Conservation (phyloP, 2,329 filamentous ascomycete species). For the Alternaria sp. region DNA sequence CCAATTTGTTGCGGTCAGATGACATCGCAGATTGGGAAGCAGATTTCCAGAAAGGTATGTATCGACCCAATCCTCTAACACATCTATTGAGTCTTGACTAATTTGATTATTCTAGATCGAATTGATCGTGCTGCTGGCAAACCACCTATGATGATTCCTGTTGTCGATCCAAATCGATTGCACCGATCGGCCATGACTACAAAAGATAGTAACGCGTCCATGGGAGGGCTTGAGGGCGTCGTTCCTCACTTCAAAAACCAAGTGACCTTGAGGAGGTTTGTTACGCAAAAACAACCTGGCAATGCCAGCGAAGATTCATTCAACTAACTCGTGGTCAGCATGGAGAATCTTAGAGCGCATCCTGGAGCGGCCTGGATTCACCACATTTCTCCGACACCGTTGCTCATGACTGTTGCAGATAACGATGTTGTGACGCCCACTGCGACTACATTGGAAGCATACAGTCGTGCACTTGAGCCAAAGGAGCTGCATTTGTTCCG, state of each 20-base stretch:
- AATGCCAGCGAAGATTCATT: neutral
- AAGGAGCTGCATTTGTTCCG: constrained; percentile 1
- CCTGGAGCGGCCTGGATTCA: neutral
- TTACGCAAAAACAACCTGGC: neutral
- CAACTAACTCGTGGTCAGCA: neutral
- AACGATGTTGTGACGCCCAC: neutral
- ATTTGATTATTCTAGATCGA: neutral
- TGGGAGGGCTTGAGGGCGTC: neutral
- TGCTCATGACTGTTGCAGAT: neutral
- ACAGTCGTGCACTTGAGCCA: constrained; percentile 1
- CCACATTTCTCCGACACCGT: constrained; percentile 3
- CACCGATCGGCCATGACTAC: neutral
- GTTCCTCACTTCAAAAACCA: neutral
- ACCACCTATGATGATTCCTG: neutral
- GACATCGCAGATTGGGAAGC: neutral
- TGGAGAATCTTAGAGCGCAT: neutral
- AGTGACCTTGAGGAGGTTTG: neutral
- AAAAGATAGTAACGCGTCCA: neutral
- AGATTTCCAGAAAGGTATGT: neutral
- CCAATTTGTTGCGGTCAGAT: neutral
- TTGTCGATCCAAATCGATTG: neutral
- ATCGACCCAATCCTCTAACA: neutral
- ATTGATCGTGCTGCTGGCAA: neutral
- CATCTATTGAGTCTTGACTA: neutral
- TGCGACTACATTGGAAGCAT: neutral